Percentiles rank a stretch among this genome's conserved stretches.
Conservation (phyloP, 768 basidiomycete species). For the Collybia sp. region DNA sequence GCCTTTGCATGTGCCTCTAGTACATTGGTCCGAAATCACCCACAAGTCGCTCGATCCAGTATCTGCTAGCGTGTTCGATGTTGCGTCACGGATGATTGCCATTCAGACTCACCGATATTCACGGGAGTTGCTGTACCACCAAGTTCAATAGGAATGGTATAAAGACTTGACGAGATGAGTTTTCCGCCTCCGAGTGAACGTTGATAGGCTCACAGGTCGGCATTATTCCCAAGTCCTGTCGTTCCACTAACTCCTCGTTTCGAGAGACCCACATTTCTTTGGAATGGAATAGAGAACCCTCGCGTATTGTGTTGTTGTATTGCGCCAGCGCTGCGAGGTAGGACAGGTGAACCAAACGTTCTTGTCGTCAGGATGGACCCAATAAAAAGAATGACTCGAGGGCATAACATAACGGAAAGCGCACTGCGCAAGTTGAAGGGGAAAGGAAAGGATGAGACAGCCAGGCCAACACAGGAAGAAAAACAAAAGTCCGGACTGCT, state of each 20-base stretch:
- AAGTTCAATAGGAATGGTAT: constrained; percentile 30
- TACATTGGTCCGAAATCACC: constrained; percentile 53
- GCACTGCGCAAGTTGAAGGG: too few species aligned
- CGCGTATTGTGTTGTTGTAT: background rate
- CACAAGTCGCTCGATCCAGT: constrained; percentile 73
- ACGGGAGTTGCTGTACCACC: constrained; percentile 22
- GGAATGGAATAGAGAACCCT: constrained; percentile 17
- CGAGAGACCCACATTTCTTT: constrained; percentile 15
- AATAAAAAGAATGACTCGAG: too few species aligned
- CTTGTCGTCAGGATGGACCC: too few species aligned
- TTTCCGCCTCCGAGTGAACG: background rate
- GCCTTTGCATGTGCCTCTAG: constrained; percentile 30
- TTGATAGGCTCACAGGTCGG: constrained; percentile 26
- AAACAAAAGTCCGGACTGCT: too few species aligned
- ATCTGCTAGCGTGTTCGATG: constrained; percentile 30
- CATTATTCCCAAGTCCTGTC: constrained; percentile 30
- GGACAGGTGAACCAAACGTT: too few species aligned
- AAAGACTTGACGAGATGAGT: constrained; percentile 17
- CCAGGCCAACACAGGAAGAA: too few species aligned
- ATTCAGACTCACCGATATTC: constrained; percentile 20
- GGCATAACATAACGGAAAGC: too few species aligned
- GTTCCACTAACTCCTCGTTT: constrained; percentile 24
- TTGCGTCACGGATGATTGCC: background rate
- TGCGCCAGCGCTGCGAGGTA: too few species aligned
- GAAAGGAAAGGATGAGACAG: too few species aligned